phyloP scores from a whole-genome alignment of 2,329 filamentous ascomycete genomes.

The Penicillium sp. region DNA sequence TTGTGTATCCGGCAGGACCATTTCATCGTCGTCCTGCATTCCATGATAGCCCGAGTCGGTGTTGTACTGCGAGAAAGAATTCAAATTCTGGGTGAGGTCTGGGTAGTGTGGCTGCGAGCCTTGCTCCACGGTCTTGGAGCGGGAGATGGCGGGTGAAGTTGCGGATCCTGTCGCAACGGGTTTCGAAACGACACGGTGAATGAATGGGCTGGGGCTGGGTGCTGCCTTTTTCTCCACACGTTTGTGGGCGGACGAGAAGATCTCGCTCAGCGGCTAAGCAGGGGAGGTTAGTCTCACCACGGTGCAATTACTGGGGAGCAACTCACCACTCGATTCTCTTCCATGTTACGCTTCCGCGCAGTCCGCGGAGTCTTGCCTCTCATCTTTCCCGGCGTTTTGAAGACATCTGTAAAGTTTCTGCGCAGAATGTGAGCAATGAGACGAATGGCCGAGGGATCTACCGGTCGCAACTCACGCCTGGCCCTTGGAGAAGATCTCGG shows the following conservation, averaged over 20 bases:
- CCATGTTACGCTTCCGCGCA: slow-evolving; percentile 45
- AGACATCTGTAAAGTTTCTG: slow-evolving; percentile 91
- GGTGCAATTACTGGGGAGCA: neutral
- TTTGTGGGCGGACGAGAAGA: slow-evolving; percentile 48
- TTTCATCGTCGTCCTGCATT: slow-evolving; percentile 45
- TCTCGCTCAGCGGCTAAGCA: slow-evolving; percentile 49
- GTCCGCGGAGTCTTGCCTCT: slow-evolving; percentile 53
- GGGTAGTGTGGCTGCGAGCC: slow-evolving; percentile 32
- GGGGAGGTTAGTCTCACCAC: slow-evolving; percentile 11
- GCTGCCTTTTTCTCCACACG: slow-evolving; percentile 34
- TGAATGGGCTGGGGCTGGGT: slow-evolving; percentile 35
- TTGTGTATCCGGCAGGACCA: slow-evolving; percentile 38
- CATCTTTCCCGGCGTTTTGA: slow-evolving; percentile 66
- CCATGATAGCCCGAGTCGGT: slow-evolving; percentile 53
- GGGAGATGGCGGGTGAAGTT: slow-evolving; percentile 17
- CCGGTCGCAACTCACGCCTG: slow-evolving; percentile 68
- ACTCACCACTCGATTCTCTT: slow-evolving; percentile 49
- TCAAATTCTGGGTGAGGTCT: slow-evolving; percentile 36
- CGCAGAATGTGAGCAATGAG: slow-evolving; percentile 32
- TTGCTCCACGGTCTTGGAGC: slow-evolving; percentile 22
- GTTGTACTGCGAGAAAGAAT: slow-evolving; percentile 45
- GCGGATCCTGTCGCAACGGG: slow-evolving; percentile 17
- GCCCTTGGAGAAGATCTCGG: slow-evolving; percentile 83
- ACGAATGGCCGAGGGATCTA: slow-evolving; percentile 6
- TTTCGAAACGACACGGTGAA: slow-evolving; percentile 41